Evolutionary conservation across 2,329 filamentous ascomycete genomes (phyloP).

Genomic region (Ceratocystis papillata): DNA sequence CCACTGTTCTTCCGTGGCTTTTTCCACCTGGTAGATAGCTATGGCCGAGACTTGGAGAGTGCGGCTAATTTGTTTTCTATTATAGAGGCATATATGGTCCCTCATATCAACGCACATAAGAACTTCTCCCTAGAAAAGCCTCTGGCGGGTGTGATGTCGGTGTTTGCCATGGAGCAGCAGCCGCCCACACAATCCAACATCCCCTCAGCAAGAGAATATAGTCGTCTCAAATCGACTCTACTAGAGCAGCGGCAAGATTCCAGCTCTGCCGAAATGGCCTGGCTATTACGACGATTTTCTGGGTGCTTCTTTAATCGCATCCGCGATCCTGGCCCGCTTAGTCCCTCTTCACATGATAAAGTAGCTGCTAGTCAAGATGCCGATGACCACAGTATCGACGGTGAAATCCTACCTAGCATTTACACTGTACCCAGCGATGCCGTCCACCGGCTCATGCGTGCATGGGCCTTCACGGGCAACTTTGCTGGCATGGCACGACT

Average conservation of each 20-base stretch:
- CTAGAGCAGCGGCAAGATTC: conserved; percentile 9
- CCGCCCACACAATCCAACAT: conserved; percentile 5
- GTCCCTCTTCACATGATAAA: conserved; percentile 1
- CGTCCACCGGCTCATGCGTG: conserved; percentile 37
- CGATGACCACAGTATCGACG: not conserved
- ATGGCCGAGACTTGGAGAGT: conserved; percentile 18
- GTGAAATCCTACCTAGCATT: not conserved
- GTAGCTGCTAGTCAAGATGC: not conserved
- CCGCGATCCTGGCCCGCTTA: not conserved
- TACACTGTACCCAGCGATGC: conserved; percentile 14
- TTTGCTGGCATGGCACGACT: conserved; percentile 46
- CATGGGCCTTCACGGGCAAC: conserved; percentile 51
- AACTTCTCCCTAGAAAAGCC: conserved; percentile 1
- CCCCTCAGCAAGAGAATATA: conserved; percentile 14
- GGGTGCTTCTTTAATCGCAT: conserved; percentile 14
- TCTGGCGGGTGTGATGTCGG: conserved; percentile 10
- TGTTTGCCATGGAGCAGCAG: conserved; percentile 13
- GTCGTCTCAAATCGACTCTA: conserved; percentile 11
- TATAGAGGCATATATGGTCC: conserved; percentile 21
- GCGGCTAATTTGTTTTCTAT: conserved; percentile 9
- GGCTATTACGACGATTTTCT: conserved; percentile 18
- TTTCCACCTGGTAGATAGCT: conserved; percentile 19
- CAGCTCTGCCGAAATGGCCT: conserved; percentile 10
- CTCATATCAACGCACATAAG: conserved; percentile 14
- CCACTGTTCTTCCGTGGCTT: conserved; percentile 19